These are phyloP conservation scores for Mortierella sp. DNA, from an alignment of 371 early-diverging fungal genomes.

Conservation along the genomic window DNA sequence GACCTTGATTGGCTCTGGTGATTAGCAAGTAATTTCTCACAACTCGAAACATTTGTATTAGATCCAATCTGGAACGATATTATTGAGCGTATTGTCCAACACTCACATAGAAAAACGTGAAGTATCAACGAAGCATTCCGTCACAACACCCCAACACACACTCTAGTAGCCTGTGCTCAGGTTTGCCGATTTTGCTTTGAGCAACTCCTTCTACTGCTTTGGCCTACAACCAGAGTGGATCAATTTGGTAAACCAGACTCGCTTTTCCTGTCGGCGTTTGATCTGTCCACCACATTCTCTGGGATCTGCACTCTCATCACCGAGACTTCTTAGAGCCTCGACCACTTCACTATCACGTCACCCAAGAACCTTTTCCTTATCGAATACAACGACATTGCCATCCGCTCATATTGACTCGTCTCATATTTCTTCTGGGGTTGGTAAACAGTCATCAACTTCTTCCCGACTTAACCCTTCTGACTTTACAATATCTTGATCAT, in stretches of 20 bases:
- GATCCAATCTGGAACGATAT: too few relatives aligned
- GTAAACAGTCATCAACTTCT: background rate
- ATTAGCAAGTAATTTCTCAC: too few relatives aligned
- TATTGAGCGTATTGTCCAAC: too few relatives aligned
- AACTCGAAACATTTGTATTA: too few relatives aligned
- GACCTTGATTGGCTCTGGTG: too few relatives aligned
- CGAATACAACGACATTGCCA: background rate
- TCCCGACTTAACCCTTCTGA: background rate
- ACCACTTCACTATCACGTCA: background rate
- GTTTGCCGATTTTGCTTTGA: constrained; percentile 25
- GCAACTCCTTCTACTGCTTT: constrained; percentile 19
- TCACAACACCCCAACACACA: constrained; percentile 2
- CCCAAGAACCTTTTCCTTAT: background rate
- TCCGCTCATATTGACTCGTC: background rate
- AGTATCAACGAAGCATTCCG: too few relatives aligned
- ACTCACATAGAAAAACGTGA: too few relatives aligned
- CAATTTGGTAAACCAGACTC: constrained; percentile 3
- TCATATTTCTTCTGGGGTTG: background rate
- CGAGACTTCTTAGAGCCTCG: background rate
- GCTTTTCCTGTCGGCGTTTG: constrained; percentile 3
- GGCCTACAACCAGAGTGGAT: constrained; percentile 19
- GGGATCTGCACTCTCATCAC: constrained; percentile 3
- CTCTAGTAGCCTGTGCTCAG: constrained; percentile 11
- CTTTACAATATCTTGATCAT: background rate
- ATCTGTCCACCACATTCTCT: background rate